A percentile compares a stretch with the other conserved stretches of the same genome.
Conservation (phyloP, 2,329 filamentous ascomycete genomes). For the Alternaria infectoria region DNA sequence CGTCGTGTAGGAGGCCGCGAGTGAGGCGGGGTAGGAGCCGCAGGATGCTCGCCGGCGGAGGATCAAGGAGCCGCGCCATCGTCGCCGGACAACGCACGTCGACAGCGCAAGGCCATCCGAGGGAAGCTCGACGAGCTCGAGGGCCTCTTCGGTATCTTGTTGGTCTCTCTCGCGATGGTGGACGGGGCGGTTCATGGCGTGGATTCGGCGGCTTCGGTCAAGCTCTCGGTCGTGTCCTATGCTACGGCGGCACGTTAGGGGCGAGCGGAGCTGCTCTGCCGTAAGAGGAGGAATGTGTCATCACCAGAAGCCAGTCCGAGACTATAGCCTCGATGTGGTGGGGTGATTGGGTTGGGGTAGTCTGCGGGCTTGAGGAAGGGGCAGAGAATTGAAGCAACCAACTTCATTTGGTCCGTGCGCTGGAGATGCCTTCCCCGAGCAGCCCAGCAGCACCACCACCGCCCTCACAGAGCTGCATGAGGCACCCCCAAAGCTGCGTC, state of each 20-base stretch:
- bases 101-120: neutral
- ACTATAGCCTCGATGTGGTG: neutral
- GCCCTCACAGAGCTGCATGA: neutral
- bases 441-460: neutral
- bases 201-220: conserved; percentile 3
- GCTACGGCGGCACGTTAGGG: neutral
- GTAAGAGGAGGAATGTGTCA: neutral
- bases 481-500: neutral
- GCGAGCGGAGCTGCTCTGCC: neutral
- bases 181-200: neutral
- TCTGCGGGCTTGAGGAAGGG: neutral
- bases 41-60: neutral
- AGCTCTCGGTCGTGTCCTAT: neutral
- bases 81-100: neutral
- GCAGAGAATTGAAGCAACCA: neutral
- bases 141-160: neutral
- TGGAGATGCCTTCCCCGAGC: neutral
- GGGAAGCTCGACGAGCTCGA: neutral
- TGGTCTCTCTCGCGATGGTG: neutral
- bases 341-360: neutral
- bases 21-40: neutral
- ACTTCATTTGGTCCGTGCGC: conserved; percentile 4
- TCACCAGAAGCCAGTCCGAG: neutral
- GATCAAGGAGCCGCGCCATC: neutral
- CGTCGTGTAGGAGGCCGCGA: neutral